Evolutionary conservation across 202 grass and related monocot species (phyloP), one percentile per base, ranked within the genome.

Genomic region (Zizania palustris): DNA sequence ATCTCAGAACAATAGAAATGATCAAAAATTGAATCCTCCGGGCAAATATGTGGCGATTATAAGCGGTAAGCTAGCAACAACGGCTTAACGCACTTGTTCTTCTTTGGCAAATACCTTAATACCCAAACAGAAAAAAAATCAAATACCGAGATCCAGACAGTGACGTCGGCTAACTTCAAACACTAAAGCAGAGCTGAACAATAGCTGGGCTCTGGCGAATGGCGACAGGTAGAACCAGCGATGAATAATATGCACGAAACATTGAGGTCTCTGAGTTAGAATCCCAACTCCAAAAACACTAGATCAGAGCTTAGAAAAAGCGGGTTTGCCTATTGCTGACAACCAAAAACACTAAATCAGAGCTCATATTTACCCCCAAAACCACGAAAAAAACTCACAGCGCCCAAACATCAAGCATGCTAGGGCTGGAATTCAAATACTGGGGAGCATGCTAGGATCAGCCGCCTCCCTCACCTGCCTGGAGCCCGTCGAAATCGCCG

Each of bases 401-500:
- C 21, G 7, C 45, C 1, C 28, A 59, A 66, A 65, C 28, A 34
- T 59, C n/a, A 22, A 87, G 55, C 68, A 59, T 64, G 54, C 39
- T 15, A n/a, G 41, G 22, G 18, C 16, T 42, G 11, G 19, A 78
- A 64, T 22, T 37, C 5, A 40, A 74, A 20, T 33, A 15, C 22
- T 7, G 49, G 13, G 42, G 7, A 13, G 59, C 68, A n/a, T n/a
- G 75, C 43, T 14, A 19, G 59, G 40, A 53, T 80, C 56, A 71
- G 28, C 16, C 19, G 48, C 14, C 86, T 89, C 84, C 14, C 86
- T 89, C 84, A 90, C 93, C 86, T 91, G 75, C 82, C 36, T 66
- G 81, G 72, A 77, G 56, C 72, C 65, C 89, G 49, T 88, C 72
- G 58, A 67, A 42, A 39, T 86, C 89, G 64, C 69, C 85, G 74